Base-by-base conservation (phyloP, 169 alveolate genomes). In the Babesia gibsoni region DNA sequence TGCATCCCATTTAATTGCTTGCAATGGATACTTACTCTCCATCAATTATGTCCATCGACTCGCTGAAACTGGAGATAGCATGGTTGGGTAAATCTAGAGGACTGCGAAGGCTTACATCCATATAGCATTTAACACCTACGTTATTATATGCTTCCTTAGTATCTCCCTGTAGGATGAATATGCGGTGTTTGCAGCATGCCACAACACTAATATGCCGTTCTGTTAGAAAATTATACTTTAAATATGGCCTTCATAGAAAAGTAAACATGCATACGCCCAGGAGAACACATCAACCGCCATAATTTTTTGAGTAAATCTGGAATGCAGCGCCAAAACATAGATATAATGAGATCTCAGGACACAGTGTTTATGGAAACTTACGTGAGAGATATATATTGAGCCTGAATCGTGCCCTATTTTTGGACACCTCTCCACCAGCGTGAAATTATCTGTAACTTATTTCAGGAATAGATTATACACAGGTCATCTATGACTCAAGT, bases 121-220 rank as follows among this genome's bases (percentile, higher is more conserved):
- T 30, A 6, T 10, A 33, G 18, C 25, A 41, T 45, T 58, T 12
- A 39, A 10, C 46, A 16, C 46, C 46, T 20, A 61, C 72, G 14
- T 27, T 48, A 25, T 36, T 10, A 27, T 22, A 30, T 43, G 42
- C 9, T 27, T 10, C 23, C 46, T 32, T 5, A 61, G 37, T 29
- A 61, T 16, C 33, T 61, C 20, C 43, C 46, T 4, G 59, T 61
- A 61, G 22, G 22, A 45, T 0, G 18, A 30, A 48, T 30, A 61
- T 0, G 72, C 12, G 3, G 72, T 9, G 14, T 29, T 61, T 8
- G 72, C 72, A 4, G 36, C 25, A 12, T 42, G 39, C 72, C 72
- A 61, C n/a, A 61, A 32, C 20, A 61, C 72, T 16, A 61, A 23
- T 6, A 58, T 45, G 22, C 72, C 72, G 36, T 61, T 61, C 72